Evolutionary conservation across 345 rosid genomes (phyloP).

Genomic region (Kernera saxatilis): DNA sequence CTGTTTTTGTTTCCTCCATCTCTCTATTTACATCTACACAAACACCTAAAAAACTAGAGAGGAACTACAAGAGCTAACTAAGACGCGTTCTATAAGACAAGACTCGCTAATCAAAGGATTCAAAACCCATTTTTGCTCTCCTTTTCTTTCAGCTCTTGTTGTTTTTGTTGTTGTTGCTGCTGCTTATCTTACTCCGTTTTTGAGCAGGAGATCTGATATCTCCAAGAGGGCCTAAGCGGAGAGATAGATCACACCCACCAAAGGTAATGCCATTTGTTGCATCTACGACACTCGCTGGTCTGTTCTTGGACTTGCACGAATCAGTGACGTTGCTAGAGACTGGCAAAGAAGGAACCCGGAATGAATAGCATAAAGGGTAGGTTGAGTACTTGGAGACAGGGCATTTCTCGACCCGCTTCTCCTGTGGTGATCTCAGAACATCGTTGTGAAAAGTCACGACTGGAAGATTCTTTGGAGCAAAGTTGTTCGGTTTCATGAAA

Average conservation of each 20-base stretch:
- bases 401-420: slow-evolving; percentile 2
- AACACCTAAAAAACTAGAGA: slow-evolving; percentile 10
- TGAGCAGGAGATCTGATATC: slow-evolving; percentile 19
- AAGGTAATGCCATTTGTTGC: background rate
- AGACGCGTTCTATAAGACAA: background rate
- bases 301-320: slow-evolving; percentile 12
- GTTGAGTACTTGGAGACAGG: slow-evolving; percentile 19
- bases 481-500: slow-evolving; percentile 39
- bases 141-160: slow-evolving; percentile 1
- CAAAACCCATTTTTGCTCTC: background rate
- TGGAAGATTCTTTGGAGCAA: slow-evolving; percentile 13
- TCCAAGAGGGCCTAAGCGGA: slow-evolving; percentile 63
- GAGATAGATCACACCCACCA: slow-evolving; percentile 58
- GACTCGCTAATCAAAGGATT: background rate
- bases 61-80: background rate
- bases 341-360: slow-evolving; percentile 6
- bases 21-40: slow-evolving; percentile 11
- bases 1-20: background rate
- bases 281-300: background rate
- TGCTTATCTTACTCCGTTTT: slow-evolving; percentile 28
- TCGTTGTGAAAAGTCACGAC: background rate
- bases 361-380: slow-evolving; percentile 26
- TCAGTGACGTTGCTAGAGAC: background rate
- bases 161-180: background rate
- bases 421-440: background rate